These are phyloP conservation scores for Lepidium sativum DNA, from an alignment of 345 rosid genomes.

Conservation along the genomic window DNA sequence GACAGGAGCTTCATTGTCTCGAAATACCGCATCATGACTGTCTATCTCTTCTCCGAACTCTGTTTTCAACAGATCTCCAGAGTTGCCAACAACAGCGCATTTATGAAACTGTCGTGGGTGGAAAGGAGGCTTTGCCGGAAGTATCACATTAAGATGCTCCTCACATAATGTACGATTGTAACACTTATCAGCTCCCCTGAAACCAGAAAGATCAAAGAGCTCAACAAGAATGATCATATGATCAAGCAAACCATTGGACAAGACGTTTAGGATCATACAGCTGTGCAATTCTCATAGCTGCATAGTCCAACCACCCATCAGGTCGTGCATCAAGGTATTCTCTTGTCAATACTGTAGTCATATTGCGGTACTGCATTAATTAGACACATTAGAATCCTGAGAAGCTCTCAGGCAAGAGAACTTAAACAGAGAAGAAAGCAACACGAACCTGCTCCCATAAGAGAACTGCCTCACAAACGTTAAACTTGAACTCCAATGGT, in stretches of 20 bases:
- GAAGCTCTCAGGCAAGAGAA: background rate
- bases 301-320: constrained; percentile 93
- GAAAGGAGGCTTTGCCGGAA: constrained; percentile 87
- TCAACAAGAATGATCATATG: constrained; percentile 7
- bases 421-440: background rate
- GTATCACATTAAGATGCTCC: constrained; percentile 72
- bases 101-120: constrained; percentile 67
- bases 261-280: constrained; percentile 40
- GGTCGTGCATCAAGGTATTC: constrained; percentile 90
- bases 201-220: constrained; percentile 9
- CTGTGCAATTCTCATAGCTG: constrained; percentile 88
- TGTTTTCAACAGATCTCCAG: constrained; percentile 88
- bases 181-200: constrained; percentile 83
- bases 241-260: background rate
- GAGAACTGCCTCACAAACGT: constrained; percentile 79
- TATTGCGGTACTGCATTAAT: constrained; percentile 78
- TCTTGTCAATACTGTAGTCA: constrained; percentile 92
- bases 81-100: constrained; percentile 95
- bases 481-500: constrained; percentile 81
- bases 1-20: constrained; percentile 97
- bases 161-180: constrained; percentile 76
- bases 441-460: constrained; percentile 92
- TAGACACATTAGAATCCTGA: constrained; percentile 7
- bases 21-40: constrained; percentile 83
- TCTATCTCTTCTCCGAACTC: constrained; percentile 87